Evolutionary conservation across 176 grass and related monocot species (phyloP), one percentile per base, ranked within the genome.

Genomic region (Carex littledalei): DNA sequence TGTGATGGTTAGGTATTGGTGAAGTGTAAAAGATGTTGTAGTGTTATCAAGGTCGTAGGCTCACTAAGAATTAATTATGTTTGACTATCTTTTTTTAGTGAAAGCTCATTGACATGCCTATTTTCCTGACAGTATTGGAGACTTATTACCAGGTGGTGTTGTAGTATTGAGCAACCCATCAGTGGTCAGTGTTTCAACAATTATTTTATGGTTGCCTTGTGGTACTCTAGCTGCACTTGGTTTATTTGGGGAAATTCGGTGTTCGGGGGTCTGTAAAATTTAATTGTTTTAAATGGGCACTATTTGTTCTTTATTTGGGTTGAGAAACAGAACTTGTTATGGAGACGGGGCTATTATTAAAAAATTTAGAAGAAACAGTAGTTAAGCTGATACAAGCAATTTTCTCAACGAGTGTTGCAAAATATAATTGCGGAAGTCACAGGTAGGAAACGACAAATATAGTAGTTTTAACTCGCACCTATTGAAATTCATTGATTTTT

Each of bases 21-120:
- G 74, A 78, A 50, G 74, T 56, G 74, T 78, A 56, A 78, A 32
- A 78, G 74, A 53, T 53, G 43, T 34, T 56, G 50, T 32, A 55
- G 47, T 78, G 50, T 56, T 56, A 78, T 54, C 34, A 31, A 55
- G 74, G 50, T 16, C 9, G 0, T 78, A n/a, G 49, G 74, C 50
- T 78, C 74, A 56, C 74, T 18, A 15, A 78, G 74, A 55, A 24
- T 78, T 32, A 1, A 1, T 78, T 78, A 22, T 17, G 6, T 78
- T 55, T 77, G 9, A 77, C 50, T 55, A 24, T 56, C 13, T 17
- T 78, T 56, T 50, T 5, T 78, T 74, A 78, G 74, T 56, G 14
- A 78, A 56, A 56, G 24, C 74, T 56, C 74, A 56, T 56, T 78
- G 20, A 56, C 49, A 55, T 55, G 24, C 14, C 47, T 56, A 56